A percentile compares a stretch with the other conserved stretches of the same genome.
Conservation (phyloP, 345 rosid species). For the Bruguiera gymnorhiza region DNA sequence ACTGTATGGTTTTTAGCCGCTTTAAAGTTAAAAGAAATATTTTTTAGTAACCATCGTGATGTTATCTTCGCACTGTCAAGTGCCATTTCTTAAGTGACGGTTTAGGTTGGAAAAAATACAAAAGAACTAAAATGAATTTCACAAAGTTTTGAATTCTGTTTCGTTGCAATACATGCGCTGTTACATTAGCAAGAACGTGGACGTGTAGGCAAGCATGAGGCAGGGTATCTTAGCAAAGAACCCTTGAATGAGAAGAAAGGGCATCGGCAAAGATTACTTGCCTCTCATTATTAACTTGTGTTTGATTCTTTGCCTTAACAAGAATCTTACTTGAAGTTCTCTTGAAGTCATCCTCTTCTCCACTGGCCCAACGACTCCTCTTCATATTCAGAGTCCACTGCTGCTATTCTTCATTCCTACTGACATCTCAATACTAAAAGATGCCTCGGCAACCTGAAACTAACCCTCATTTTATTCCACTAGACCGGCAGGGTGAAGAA, state of each 20-base stretch:
- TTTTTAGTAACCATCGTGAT: no score
- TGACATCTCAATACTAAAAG: slow-evolving; percentile 6
- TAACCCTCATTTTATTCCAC: slow-evolving; percentile 54
- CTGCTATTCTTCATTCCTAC: slow-evolving; percentile 3
- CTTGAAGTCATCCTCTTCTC: slow-evolving; percentile 51
- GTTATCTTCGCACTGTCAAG: no score
- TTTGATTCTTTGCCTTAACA: slow-evolving; percentile 55
- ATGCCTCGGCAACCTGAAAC: slow-evolving; percentile 50
- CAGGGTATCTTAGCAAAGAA: background rate
- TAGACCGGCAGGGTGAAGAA: slow-evolving; percentile 7
- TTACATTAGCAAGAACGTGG: no score
- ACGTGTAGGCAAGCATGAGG: background rate
- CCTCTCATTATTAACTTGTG: slow-evolving; percentile 46
- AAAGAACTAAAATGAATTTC: no score
- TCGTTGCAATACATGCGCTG: no score
- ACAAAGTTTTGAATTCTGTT: no score
- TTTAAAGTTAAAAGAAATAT: no score
- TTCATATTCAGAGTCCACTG: slow-evolving; percentile 13
- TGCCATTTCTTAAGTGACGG: no score
- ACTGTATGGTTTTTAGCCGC: no score
- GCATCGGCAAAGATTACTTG: slow-evolving; percentile 49
- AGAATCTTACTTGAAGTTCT: slow-evolving; percentile 67
- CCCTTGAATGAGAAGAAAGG: background rate
- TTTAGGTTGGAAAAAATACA: no score
- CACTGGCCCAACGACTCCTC: slow-evolving; percentile 18